These are phyloP conservation scores for Tieghemostelium lacteum DNA, from an alignment of 78 protist genomes.

Conservation along the genomic window DNA sequence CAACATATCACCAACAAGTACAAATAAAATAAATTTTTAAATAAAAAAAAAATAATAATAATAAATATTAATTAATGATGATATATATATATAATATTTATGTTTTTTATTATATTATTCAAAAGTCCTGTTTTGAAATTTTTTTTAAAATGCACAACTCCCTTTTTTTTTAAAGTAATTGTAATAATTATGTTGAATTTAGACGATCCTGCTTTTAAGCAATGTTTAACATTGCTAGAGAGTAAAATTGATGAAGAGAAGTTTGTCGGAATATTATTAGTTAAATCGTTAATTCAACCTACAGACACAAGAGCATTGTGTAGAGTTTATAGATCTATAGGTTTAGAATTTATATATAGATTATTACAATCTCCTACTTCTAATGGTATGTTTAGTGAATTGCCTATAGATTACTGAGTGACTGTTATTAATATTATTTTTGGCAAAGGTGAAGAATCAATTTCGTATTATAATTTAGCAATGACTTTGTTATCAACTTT, in stretches of 20 bases:
- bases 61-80: too few relatives aligned
- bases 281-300: constrained; percentile 35
- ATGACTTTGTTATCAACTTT: constrained; percentile 43
- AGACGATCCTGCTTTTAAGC: constrained; percentile 12
- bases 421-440: neutral
- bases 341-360: constrained; percentile 37
- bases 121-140: too few relatives aligned
- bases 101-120: too few relatives aligned
- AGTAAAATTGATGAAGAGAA: constrained; percentile 50
- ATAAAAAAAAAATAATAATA: too few relatives aligned
- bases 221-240: constrained; percentile 22
- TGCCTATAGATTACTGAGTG: too few relatives aligned
- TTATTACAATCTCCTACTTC: constrained; percentile 43
- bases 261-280: constrained; percentile 58
- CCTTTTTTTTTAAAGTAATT: too few relatives aligned
- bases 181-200: neutral
- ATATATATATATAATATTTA: too few relatives aligned
- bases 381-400: too few relatives aligned
- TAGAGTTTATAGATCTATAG: constrained; percentile 17
- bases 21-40: too few relatives aligned
- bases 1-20: too few relatives aligned
- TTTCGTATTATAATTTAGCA: constrained; percentile 40
- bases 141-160: too few relatives aligned
- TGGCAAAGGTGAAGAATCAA: constrained; percentile 14
- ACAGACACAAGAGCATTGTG: neutral